Conservation (phyloP, 495 filamentous ascomycete species). For the Penicillium pulvis region DNA sequence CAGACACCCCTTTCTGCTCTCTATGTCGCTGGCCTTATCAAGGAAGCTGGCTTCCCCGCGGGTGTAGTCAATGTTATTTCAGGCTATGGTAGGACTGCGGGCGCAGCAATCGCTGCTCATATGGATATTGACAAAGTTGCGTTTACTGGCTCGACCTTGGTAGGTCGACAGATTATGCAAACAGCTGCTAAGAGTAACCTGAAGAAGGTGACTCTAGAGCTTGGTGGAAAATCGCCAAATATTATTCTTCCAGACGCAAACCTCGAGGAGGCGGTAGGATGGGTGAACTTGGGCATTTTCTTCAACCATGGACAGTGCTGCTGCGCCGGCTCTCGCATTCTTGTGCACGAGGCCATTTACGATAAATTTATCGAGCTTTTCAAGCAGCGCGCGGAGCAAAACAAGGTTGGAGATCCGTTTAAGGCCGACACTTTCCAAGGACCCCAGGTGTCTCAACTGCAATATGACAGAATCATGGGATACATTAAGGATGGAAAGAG, state of each 20-base stretch:
- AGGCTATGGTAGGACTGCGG: conserved; percentile 77
- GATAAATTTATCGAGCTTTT: conserved; percentile 78
- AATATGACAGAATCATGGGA: conserved; percentile 86
- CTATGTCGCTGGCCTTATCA: conserved; percentile 4
- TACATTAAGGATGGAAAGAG: conserved; percentile 83
- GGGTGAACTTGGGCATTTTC: conserved; percentile 93
- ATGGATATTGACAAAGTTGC: conserved; percentile 93
- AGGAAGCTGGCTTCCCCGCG: conserved; percentile 76
- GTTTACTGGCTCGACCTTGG: conserved; percentile 83
- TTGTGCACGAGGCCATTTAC: conserved; percentile 65
- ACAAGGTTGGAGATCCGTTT: conserved; percentile 82
- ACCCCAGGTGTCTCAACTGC: conserved; percentile 83
- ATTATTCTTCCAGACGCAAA: conserved; percentile 88
- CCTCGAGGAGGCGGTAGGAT: conserved; percentile 82
- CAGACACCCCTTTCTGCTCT: conserved; percentile 10
- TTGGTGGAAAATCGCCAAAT: conserved; percentile 89
- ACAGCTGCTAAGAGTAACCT: conserved; percentile 81
- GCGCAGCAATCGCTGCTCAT: conserved; percentile 83
- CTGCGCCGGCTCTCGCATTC: conserved; percentile 84
- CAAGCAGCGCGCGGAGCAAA: conserved; percentile 70
- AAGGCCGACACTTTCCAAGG: conserved; percentile 81
- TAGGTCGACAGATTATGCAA: conserved; percentile 86
- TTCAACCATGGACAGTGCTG: conserved; percentile 92
- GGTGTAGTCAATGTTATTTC: conserved; percentile 89
- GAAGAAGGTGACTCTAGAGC: conserved; percentile 90